phyloP scores from a whole-genome alignment of 305 asterid genomes.

The Rubia occidens region DNA sequence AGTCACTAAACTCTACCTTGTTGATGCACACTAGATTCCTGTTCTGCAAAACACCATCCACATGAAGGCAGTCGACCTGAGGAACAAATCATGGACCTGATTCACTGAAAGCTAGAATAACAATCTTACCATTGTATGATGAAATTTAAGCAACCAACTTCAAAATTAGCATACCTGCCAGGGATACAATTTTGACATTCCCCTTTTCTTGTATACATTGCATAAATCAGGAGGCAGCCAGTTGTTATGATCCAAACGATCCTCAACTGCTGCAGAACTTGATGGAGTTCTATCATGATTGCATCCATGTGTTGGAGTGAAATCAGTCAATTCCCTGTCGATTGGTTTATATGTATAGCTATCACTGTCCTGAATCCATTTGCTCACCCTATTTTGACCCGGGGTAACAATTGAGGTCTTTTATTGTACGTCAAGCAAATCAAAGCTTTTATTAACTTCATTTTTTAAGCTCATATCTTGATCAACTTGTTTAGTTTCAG shows the following conservation, averaged over 20 bases:
- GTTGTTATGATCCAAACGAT: slow-evolving; percentile 55
- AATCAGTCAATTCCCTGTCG: slow-evolving; percentile 23
- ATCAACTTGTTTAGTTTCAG: slow-evolving; percentile 20
- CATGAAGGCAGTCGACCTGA: slow-evolving; percentile 97
- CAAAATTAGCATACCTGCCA: slow-evolving; percentile 68
- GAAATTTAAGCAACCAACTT: slow-evolving; percentile 7
- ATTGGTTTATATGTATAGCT: slow-evolving; percentile 31
- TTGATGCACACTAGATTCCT: slow-evolving; percentile 95
- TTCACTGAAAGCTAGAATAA: slow-evolving; percentile 12
- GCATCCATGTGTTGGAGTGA: slow-evolving; percentile 26
- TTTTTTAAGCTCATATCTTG: slow-evolving; percentile 15
- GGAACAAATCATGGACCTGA: slow-evolving; percentile 17
- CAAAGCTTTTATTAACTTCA: slow-evolving; percentile 25
- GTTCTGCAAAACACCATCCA: slow-evolving; percentile 89
- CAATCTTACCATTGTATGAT: background rate
- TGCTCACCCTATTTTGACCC: slow-evolving; percentile 26
- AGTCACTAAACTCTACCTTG: slow-evolving; percentile 48
- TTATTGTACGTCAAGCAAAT: slow-evolving; percentile 27
- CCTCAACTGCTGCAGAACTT: slow-evolving; percentile 42
- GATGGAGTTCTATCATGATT: slow-evolving; percentile 55
- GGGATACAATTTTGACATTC: slow-evolving; percentile 68
- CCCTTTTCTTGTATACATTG: slow-evolving; percentile 65
- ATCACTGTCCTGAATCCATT: slow-evolving; percentile 26
- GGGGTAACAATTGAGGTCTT: slow-evolving; percentile 23
- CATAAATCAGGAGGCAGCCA: slow-evolving; percentile 96